A percentile compares a stretch with the other conserved stretches of the same genome.
phyloP scores from a whole-genome alignment of 805 yeast species.

The Maudiozyma barnettii region DNA sequence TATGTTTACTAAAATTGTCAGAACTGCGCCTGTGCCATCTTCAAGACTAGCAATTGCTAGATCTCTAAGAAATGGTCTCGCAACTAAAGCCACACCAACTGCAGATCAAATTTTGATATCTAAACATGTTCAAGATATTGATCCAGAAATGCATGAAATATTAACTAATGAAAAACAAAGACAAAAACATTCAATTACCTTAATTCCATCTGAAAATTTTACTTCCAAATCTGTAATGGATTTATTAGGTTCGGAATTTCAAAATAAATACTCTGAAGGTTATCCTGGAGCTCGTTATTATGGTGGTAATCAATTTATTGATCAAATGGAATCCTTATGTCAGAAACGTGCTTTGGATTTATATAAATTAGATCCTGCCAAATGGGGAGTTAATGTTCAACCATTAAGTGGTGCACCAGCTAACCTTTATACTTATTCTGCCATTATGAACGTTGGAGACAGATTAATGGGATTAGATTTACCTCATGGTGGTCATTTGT shows the following conservation, averaged over 20 bases:
- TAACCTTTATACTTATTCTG: slow-evolving; percentile 84
- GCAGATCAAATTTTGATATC: slow-evolving; percentile 38
- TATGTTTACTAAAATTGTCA: background rate
- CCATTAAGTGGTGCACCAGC: slow-evolving; percentile 95
- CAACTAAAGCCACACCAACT: background rate
- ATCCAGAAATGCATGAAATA: slow-evolving; percentile 78
- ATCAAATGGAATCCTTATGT: slow-evolving; percentile 80
- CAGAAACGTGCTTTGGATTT: slow-evolving; percentile 87
- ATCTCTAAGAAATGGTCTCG: background rate
- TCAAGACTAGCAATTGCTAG: background rate
- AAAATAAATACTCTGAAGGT: slow-evolving; percentile 96
- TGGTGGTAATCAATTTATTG: slow-evolving; percentile 95
- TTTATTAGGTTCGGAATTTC: slow-evolving; percentile 91
- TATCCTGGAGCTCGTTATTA: slow-evolving; percentile 97
- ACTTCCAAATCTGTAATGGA: slow-evolving; percentile 94
- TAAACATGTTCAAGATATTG: slow-evolving; percentile 56
- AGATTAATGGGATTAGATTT: slow-evolving; percentile 95
- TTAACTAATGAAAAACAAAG: slow-evolving; percentile 68
- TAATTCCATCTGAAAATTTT: slow-evolving; percentile 94
- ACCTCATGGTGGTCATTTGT: slow-evolving; percentile 97
- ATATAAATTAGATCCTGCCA: slow-evolving; percentile 59
- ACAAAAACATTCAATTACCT: slow-evolving; percentile 84
- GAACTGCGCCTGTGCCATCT: background rate
- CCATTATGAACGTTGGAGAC: slow-evolving; percentile 80
- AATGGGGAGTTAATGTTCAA: slow-evolving; percentile 98